A percentile compares a stretch with the other conserved stretches of the same genome.
Evolutionary conservation across 2,329 filamentous ascomycete species (phyloP).

Genomic region (Ophiocordyceps camponoti-saundersi): DNA sequence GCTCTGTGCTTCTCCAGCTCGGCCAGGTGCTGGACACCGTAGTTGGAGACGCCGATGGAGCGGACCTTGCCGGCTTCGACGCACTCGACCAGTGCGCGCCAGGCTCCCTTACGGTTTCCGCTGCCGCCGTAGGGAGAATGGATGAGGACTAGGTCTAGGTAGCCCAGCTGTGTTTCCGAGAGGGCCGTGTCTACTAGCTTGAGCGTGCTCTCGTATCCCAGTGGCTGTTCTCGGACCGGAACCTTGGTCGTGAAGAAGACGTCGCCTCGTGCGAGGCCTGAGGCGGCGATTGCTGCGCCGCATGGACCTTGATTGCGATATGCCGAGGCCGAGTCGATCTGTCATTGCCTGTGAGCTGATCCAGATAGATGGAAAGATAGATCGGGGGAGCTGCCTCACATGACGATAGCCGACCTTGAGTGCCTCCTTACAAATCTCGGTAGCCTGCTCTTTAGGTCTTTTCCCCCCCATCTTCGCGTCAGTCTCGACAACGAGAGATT

Average conservation of each 20-base stretch:
- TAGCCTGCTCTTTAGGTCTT: slow-evolving; percentile 13
- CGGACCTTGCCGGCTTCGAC: slow-evolving; percentile 44
- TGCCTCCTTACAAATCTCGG: slow-evolving; percentile 25
- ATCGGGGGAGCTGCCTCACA: slow-evolving; percentile 12
- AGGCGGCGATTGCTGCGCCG: slow-evolving; percentile 25
- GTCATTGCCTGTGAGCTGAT: neutral
- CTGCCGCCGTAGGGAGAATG: slow-evolving; percentile 44
- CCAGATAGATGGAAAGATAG: neutral
- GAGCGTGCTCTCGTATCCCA: slow-evolving; percentile 46
- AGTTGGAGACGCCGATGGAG: slow-evolving; percentile 48
- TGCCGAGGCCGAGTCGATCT: slow-evolving; percentile 35
- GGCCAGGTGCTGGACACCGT: slow-evolving; percentile 43
- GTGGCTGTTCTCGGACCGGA: slow-evolving; percentile 17
- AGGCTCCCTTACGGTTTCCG: slow-evolving; percentile 37
- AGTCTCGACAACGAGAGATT: neutral
- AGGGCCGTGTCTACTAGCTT: slow-evolving; percentile 47
- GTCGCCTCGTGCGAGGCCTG: slow-evolving; percentile 24
- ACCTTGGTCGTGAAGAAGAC: slow-evolving; percentile 42
- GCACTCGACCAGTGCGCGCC: slow-evolving; percentile 46
- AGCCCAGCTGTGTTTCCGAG: slow-evolving; percentile 41
- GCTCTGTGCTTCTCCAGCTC: slow-evolving; percentile 41
- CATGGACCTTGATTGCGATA: slow-evolving; percentile 34
- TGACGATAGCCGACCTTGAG: slow-evolving; percentile 36
- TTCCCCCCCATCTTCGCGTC: neutral
- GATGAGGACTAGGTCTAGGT: slow-evolving; percentile 50